Base-by-base conservation (phyloP, 2,329 filamentous ascomycete species). In the Fusarium sp. region DNA sequence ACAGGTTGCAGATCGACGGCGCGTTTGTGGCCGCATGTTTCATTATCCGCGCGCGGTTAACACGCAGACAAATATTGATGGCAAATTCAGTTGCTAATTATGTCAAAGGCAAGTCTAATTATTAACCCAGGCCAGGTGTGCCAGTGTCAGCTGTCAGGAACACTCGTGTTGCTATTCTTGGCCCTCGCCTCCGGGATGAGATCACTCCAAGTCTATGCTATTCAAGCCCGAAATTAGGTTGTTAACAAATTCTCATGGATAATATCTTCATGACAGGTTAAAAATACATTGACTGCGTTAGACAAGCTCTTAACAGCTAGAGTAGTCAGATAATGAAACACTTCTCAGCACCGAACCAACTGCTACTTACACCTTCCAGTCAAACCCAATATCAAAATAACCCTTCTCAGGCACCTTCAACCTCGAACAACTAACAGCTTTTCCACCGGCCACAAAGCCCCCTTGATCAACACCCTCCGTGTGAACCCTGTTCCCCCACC, bases 401-500 rank as follows among this genome's bases (percentile, higher is more conserved):
- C 74, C 74, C 13, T 70, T 64, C 11, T 68, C 60, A 10, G 74
- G 71, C 36, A 79, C 57, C 36, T 42, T 30, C 59, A 78, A 31
- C 36, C 71, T 62, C 15, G 72, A 76, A 42, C 78, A 79, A 30
- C 54, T 50, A 11, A 74, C 68, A 11, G 18, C 13, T 8, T 65
- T 31, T 1, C 72, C 74, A 33, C 48, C 44, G 7, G 28, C 68
- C 20, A 70, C 7, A 28, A 73, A 53, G 20, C 73, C 77, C 11
- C 67, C 70, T 22, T 61, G 61, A 55, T 80, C 78, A 30, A 80
- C 73, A 16, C 78, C 78, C 15, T 64, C 39, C 8, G 30, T 35
- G 7, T 64, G 61, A 15, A 75, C 48, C 20, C 30, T 58, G 26
- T 78, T 79, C 12, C 77, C 72, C 68, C 75, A 76, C 78, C 75